phyloP scores from a whole-genome alignment of 2,329 filamentous ascomycete genomes.

The Penicillium sp. region DNA sequence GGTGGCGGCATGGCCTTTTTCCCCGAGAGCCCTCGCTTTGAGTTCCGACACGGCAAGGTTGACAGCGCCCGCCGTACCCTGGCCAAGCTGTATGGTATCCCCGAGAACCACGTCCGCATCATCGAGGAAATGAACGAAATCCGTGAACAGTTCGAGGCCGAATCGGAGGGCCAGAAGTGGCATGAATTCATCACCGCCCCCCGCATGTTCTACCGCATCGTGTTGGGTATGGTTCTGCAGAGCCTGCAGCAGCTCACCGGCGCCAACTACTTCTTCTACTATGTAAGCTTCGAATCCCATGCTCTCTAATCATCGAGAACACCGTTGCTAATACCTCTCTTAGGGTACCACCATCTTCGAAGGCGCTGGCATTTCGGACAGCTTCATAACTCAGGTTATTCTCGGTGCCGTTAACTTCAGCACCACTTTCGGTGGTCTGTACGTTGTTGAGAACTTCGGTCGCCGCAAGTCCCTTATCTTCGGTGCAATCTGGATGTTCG shows the following conservation, averaged over 20 bases:
- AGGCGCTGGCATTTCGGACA: slow-evolving; percentile 63
- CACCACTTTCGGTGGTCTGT: slow-evolving; percentile 65
- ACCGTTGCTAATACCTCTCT: slow-evolving; percentile 39
- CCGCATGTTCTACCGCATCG: slow-evolving; percentile 46
- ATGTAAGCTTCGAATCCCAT: slow-evolving; percentile 34
- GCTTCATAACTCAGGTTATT: slow-evolving; percentile 64
- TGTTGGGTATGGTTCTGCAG: slow-evolving; percentile 44
- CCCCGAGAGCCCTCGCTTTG: slow-evolving; percentile 58
- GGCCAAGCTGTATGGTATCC: slow-evolving; percentile 55
- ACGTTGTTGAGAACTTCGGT: slow-evolving; percentile 66
- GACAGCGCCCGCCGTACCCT: slow-evolving; percentile 54
- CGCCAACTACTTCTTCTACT: slow-evolving; percentile 55
- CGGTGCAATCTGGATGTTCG: slow-evolving; percentile 65
- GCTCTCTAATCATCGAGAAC: not conserved
- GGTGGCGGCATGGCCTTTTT: slow-evolving; percentile 56
- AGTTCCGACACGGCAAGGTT: slow-evolving; percentile 54
- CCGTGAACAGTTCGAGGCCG: slow-evolving; percentile 56
- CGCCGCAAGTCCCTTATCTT: slow-evolving; percentile 66
- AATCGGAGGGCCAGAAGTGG: slow-evolving; percentile 43
- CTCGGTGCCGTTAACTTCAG: slow-evolving; percentile 66
- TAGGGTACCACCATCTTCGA: slow-evolving; percentile 53
- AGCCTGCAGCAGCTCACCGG: slow-evolving; percentile 47
- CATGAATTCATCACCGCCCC: slow-evolving; percentile 46
- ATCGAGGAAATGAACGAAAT: slow-evolving; percentile 56
- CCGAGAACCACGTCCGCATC: slow-evolving; percentile 54